phyloP scores from a whole-genome alignment of 495 filamentous ascomycete species.

The Tetracladium setigerum region DNA sequence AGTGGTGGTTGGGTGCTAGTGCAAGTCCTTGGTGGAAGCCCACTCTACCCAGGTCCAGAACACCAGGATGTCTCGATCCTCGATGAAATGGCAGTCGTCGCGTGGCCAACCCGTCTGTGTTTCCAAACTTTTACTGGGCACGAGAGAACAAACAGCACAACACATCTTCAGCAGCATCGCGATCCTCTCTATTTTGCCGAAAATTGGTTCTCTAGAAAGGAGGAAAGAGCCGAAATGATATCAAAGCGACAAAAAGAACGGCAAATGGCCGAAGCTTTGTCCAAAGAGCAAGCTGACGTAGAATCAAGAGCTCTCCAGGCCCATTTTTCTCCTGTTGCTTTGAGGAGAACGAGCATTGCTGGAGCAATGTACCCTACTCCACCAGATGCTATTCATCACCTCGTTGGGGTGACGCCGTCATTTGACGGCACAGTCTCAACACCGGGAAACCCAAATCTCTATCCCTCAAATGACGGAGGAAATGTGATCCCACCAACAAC shows the following conservation, averaged over 20 bases:
- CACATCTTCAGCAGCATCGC: constrained; percentile 6
- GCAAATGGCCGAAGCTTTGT: constrained; percentile 30
- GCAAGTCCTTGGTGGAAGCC: constrained; percentile 12
- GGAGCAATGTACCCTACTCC: constrained; percentile 82
- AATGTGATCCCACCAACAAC: constrained; percentile 15
- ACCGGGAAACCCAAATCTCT: constrained; percentile 31
- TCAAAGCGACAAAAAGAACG: constrained; percentile 45
- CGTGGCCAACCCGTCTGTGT: constrained; percentile 43
- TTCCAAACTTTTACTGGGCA: constrained; percentile 23
- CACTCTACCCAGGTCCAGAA: constrained; percentile 11
- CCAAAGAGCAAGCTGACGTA: constrained; percentile 25
- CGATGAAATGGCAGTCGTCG: constrained; percentile 15
- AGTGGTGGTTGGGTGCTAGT: constrained; percentile 19
- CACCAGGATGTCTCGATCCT: constrained; percentile 6
- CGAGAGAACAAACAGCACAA: not conserved
- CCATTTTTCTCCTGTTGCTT: constrained; percentile 32
- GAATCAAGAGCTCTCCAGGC: constrained; percentile 27
- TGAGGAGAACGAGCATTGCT: constrained; percentile 43
- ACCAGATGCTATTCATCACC: constrained; percentile 60
- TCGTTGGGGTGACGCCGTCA: constrained; percentile 36
- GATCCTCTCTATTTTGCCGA: constrained; percentile 64
- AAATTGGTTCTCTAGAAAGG: constrained; percentile 51
- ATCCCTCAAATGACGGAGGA: constrained; percentile 4
- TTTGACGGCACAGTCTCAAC: constrained; percentile 40
- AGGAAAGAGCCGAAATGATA: constrained; percentile 38